A percentile compares a stretch with the other conserved stretches of the same genome.
phyloP scores from a whole-genome alignment of 1,139 yeast species.

The Candida tunisiensis region DNA sequence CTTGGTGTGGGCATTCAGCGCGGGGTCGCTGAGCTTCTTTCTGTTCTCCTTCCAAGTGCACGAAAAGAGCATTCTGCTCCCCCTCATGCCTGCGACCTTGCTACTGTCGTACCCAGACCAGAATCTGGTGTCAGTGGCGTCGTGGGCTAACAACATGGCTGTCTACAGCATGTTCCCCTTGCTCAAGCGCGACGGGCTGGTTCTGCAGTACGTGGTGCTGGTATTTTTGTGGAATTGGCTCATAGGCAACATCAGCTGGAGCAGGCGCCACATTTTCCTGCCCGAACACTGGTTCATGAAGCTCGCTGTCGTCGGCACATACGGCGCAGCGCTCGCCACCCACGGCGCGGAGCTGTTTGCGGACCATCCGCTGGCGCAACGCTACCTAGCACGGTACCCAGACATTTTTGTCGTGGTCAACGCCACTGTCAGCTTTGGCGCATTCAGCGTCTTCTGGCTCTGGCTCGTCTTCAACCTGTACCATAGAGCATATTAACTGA shows the following conservation, averaged over 20 bases:
- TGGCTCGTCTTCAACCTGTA: slow-evolving; percentile 48
- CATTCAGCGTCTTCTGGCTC: slow-evolving; percentile 60
- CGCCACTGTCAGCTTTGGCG: slow-evolving; percentile 54
- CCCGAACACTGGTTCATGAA: slow-evolving; percentile 40
- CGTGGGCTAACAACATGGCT: slow-evolving; percentile 80
- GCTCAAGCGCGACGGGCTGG: slow-evolving; percentile 55
- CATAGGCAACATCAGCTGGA: slow-evolving; percentile 20
- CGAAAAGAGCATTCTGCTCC: slow-evolving; percentile 78
- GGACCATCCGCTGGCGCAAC: too few species aligned
- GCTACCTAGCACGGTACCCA: slow-evolving; percentile 32
- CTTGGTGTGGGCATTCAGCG: slow-evolving; percentile 59
- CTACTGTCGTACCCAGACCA: slow-evolving; percentile 41
- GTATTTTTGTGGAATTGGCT: slow-evolving; percentile 69
- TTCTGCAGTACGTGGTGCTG: slow-evolving; percentile 51
- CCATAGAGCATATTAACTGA: neutral
- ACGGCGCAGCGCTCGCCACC: slow-evolving; percentile 32
- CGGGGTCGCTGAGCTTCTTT: slow-evolving; percentile 77
- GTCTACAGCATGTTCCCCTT: slow-evolving; percentile 82
- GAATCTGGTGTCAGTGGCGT: slow-evolving; percentile 49
- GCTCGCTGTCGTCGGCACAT: slow-evolving; percentile 38
- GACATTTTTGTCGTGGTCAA: slow-evolving; percentile 78
- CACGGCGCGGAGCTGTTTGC: slow-evolving; percentile 35
- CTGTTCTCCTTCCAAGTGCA: slow-evolving; percentile 92
- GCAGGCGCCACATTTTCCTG: slow-evolving; percentile 9
- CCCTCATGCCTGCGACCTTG: slow-evolving; percentile 70